Base-by-base conservation (phyloP, 2,329 filamentous ascomycete genomes). In the Stylonectria norvegica region DNA sequence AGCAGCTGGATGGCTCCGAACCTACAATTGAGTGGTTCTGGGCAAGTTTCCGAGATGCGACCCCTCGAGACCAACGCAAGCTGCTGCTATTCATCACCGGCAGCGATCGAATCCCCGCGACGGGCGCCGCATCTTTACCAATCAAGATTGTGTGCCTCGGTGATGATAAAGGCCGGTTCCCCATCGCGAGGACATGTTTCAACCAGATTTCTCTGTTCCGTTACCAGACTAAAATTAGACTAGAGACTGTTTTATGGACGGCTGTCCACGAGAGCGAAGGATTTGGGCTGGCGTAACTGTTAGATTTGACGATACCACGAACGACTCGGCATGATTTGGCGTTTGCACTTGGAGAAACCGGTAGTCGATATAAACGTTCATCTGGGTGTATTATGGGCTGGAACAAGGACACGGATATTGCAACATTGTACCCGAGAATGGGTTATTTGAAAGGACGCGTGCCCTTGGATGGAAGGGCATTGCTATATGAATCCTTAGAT, bases 231-330 rank as follows among this genome's bases (percentile, higher is more conserved):
- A 79, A 74, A 52, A 74, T 81, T 58, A 82, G 78, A 50, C 62
- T 95, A 43, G 84, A 88, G 61, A 67, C 64, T 36, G 81, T 82
- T 69, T 68, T 96, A 20, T 95, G 89, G 89, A 78, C 79, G 47
- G 90, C 90, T 4, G 89, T 95, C n/a, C 72, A 80, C 49, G 89
- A 90, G 64, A 94, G 89, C 57, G 89, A 95, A 62, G 90, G 90
- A 3, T 96, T 96, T 73, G 89, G 89, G 20, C 72, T 96, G 62
- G 93, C 90, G 62, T 91, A 60, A 71, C 15, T 30, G 17, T 17
- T 30, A 36, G 32, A 38, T 33, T 42, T 49, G 35, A 56, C 18
- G 49, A 53, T 33, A 41, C 38, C 37, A 55, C 22, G 52, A 52
- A 55, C 22, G 52, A 52, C 33, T 28, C 27, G 28, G 38, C 36